A percentile compares a stretch with the other conserved stretches of the same genome.
Evolutionary conservation across 768 basidiomycete genomes (phyloP).

Genomic region (Suillus luteus): DNA sequence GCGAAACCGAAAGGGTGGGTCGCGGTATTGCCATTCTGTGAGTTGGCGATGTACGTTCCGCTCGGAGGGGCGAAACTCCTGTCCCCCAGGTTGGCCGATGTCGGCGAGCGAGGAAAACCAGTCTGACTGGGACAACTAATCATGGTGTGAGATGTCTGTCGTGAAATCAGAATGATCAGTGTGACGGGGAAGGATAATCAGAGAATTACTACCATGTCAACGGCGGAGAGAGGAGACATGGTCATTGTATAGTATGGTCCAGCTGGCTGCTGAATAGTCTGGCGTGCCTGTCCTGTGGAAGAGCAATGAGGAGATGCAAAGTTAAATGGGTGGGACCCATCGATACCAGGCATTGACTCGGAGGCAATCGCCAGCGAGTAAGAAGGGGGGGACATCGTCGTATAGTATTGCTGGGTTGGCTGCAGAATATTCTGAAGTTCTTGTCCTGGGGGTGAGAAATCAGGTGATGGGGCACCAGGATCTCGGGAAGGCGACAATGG

Average conservation of each 20-base stretch:
- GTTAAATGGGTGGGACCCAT: background rate
- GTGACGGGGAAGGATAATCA: too few relatives aligned
- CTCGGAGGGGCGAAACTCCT: background rate
- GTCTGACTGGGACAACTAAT: background rate
- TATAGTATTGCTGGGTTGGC: background rate
- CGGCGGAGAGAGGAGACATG: background rate
- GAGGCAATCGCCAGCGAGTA: background rate
- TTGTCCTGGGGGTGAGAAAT: background rate
- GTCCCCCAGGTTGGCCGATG: background rate
- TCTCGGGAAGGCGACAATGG: too few relatives aligned
- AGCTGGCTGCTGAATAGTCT: background rate
- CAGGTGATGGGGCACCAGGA: too few relatives aligned
- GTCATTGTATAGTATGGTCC: background rate
- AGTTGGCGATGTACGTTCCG: background rate
- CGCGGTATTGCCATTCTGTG: background rate
- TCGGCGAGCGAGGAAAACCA: background rate
- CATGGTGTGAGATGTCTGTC: background rate
- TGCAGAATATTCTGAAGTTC: background rate
- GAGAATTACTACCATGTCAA: background rate
- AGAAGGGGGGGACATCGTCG: background rate
- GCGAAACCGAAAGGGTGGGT: background rate
- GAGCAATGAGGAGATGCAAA: background rate
- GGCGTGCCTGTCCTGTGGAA: background rate
- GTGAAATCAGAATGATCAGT: background rate
- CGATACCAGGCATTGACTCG: background rate